Percentiles rank a stretch among this genome's conserved stretches.
phyloP scores from a whole-genome alignment of 164 flowering plant species.

The Cinnamomum micranthum region DNA sequence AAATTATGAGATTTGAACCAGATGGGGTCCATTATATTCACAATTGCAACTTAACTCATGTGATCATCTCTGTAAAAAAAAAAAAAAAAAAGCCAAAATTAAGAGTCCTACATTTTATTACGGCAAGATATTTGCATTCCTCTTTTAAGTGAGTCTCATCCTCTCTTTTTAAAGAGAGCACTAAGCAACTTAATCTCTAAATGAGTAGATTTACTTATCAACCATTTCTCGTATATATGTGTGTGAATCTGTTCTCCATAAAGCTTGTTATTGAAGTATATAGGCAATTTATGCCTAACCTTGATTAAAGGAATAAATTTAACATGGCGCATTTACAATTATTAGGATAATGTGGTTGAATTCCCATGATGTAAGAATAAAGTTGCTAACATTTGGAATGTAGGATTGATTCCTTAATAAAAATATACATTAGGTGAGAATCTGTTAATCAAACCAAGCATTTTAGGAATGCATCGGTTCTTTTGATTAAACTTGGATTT shows the following conservation, averaged over 20 bases:
- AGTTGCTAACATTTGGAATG: not conserved
- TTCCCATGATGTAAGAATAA: not conserved
- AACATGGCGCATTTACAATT: not conserved
- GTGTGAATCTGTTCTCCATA: not conserved
- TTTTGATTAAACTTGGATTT: not conserved
- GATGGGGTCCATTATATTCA: not conserved
- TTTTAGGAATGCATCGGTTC: not conserved
- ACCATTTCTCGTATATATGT: not conserved
- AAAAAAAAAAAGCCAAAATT: not conserved
- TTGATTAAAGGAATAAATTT: not conserved
- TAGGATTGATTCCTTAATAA: not conserved
- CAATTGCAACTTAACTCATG: not conserved
- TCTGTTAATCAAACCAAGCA: not conserved
- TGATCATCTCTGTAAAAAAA: slow-evolving; percentile 1
- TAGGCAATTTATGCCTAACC: not conserved
- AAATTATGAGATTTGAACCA: not conserved
- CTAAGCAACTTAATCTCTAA: not conserved
- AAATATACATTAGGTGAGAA: not conserved
- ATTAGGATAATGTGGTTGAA: not conserved
- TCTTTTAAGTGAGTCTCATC: not conserved
- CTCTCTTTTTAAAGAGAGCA: not conserved
- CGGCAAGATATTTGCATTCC: not conserved
- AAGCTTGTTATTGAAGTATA: not conserved
- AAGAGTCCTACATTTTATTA: not conserved
- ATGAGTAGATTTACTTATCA: not conserved